Conservation (phyloP, 1,284 basidiomycete genomes). For the Apiotrichum siamense region DNA sequence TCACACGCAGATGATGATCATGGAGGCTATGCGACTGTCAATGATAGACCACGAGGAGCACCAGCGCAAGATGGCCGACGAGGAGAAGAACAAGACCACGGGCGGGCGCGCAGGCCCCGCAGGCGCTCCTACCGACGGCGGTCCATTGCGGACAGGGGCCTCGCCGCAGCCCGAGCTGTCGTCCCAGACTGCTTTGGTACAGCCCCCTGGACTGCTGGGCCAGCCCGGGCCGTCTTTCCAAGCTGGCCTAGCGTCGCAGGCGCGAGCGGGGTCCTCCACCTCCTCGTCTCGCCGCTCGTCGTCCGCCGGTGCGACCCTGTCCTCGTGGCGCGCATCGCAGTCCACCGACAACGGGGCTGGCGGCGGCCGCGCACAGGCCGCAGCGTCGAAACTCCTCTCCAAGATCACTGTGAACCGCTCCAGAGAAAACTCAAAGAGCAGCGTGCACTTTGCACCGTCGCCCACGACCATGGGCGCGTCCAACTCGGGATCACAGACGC, state of each 20-base stretch:
- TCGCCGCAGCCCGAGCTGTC: background rate
- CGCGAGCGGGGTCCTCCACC: conserved; percentile 6
- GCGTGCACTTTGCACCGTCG: conserved; percentile 18
- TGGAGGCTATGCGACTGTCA: conserved; percentile 97
- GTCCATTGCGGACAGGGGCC: background rate
- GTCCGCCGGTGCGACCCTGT: conserved; percentile 13
- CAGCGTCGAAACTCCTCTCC: conserved; percentile 29
- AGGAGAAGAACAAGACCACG: conserved; percentile 5
- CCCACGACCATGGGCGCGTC: conserved; percentile 9
- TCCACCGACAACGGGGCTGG: no score
- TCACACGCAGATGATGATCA: conserved; percentile 75
- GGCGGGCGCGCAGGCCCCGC: background rate
- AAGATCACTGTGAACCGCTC: conserved; percentile 26
- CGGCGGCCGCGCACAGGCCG: conserved; percentile 17
- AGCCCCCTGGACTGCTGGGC: background rate
- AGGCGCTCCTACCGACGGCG: background rate
- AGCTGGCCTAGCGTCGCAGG: background rate
- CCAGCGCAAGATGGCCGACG: conserved; percentile 39
- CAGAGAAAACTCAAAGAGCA: conserved; percentile 19
- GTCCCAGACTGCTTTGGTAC: background rate
- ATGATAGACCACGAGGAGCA: conserved; percentile 73
- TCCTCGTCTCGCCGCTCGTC: conserved; percentile 15
- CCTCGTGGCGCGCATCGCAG: conserved; percentile 15
- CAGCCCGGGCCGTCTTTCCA: background rate
- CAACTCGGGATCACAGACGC: background rate